These are phyloP conservation scores for Corrigiola litoralis DNA, from an alignment of 179 eudicot species.

Conservation along the genomic window DNA sequence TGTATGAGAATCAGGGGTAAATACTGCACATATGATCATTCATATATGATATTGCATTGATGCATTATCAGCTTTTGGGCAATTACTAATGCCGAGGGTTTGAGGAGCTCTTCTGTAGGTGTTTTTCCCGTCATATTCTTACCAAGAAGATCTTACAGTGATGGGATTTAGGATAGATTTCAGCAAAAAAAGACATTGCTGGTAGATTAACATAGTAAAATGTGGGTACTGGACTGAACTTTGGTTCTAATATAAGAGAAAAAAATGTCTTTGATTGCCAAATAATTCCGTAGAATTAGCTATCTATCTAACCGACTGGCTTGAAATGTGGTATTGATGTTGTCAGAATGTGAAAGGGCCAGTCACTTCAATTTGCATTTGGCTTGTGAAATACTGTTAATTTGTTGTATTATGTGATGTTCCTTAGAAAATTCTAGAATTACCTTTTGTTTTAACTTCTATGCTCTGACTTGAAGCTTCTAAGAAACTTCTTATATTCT, in stretches of 20 bases:
- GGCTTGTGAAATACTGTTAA: background rate
- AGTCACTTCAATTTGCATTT: background rate
- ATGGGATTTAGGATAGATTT: background rate
- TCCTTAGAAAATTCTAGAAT: background rate
- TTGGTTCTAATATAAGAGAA: background rate
- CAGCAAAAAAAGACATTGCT: background rate
- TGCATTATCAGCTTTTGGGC: background rate
- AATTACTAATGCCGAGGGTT: background rate
- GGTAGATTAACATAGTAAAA: background rate
- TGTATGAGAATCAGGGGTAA: background rate
- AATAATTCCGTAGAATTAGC: too few species aligned
- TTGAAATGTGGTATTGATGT: background rate
- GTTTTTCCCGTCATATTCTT: background rate
- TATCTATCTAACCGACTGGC: background rate
- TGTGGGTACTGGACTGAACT: background rate
- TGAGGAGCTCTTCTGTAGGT: background rate
- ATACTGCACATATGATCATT: background rate
- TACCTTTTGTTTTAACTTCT: background rate
- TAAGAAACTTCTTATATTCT: slow-evolving; percentile 10
- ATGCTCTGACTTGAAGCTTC: background rate
- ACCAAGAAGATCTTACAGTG: background rate
- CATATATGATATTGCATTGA: background rate
- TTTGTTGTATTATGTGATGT: background rate
- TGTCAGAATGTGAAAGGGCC: background rate
- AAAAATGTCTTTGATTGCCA: too few species aligned